Base-by-base conservation (phyloP, 495 filamentous ascomycete species). In the Trichoderma asperelloides region DNA sequence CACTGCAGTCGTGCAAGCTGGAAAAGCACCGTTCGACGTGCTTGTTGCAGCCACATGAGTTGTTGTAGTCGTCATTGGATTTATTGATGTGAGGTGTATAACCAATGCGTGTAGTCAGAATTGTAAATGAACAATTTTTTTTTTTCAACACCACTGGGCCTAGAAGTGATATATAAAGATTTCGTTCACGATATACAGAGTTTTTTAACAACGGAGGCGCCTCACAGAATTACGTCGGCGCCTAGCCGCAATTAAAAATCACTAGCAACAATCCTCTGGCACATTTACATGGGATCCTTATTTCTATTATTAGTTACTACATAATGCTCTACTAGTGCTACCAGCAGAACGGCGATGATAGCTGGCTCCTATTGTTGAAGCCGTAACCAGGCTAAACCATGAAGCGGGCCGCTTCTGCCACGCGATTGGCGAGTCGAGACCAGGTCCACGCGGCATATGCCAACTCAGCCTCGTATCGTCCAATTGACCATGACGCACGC, bases 1-100 rank as follows among this genome's bases (percentile, higher is more conserved):
- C 12, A 68, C 74, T 2, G 74, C 75, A 47, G 73, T 66, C 11
- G 64, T 71, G 71, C 73, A 77, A 37, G 68, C 67, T 16, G 55
- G 55, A 3, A 15, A 13, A 18, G 13, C 55, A 21, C 12, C 28
- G 3, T 13, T 33, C 4, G 27, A 28, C 3, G 25, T 60, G 55
- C 23, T 27, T 33, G 25, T 12, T 28, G 55, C 27, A 30, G 55
- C 55, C 2, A 33, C 11, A 7, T 27, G 27, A 30, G 55, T 28
- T 13, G 55, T 60, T 28, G 55, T 18, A 13, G 55, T 60, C 0
- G 55, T 25, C 55, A 60, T 60, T 15, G 9, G 25, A 15, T 23
- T 21, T 45, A 18, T 18, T 21, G 13, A 30, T 12, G n/a, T 15
- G 2, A 25, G 27, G 3, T 21, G 55, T 18, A 60, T 8, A 3